phyloP scores from a whole-genome alignment of 2,329 filamentous ascomycete species.

The Aspergillus brasiliensis region DNA sequence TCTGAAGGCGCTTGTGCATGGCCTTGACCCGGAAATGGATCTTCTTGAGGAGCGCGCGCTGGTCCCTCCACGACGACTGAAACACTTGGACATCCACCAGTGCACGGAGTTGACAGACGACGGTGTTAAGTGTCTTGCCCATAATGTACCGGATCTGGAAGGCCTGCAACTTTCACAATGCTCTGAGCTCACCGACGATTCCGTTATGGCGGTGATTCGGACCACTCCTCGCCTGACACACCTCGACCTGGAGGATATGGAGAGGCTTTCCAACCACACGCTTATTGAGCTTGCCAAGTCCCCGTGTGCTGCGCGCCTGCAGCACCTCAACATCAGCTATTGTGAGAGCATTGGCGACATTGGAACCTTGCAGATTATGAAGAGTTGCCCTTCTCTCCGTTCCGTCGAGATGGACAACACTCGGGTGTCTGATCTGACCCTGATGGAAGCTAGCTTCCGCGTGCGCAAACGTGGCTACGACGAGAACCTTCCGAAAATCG shows the following conservation, averaged over 20 bases:
- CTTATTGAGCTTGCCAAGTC: conserved; percentile 75
- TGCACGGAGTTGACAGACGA: conserved; percentile 72
- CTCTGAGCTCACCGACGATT: conserved; percentile 69
- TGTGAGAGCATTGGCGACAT: conserved; percentile 83
- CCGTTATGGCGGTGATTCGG: conserved; percentile 71
- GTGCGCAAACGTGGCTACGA: conserved; percentile 66
- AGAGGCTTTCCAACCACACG: conserved; percentile 72
- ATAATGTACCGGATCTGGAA: conserved; percentile 76
- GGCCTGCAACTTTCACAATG: conserved; percentile 83
- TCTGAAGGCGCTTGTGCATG: conserved; percentile 73
- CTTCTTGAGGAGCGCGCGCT: conserved; percentile 74
- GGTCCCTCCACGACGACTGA: conserved; percentile 75
- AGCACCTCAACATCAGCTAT: conserved; percentile 85
- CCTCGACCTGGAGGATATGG: conserved; percentile 85
- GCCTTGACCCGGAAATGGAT: conserved; percentile 75
- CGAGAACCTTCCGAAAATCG: conserved; percentile 56
- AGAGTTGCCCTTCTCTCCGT: conserved; percentile 68
- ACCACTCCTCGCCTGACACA: conserved; percentile 78
- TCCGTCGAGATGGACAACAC: conserved; percentile 92
- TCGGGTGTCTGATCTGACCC: conserved; percentile 79
- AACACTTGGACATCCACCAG: conserved; percentile 81
- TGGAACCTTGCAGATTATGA: conserved; percentile 81
- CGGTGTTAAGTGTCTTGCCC: conserved; percentile 70
- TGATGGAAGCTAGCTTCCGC: conserved; percentile 82
- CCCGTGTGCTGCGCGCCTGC: conserved; percentile 69